Percentiles rank a stretch among this genome's conserved stretches.
Evolutionary conservation across 805 yeast genomes (phyloP).

Genomic region (Pichia insulana): DNA sequence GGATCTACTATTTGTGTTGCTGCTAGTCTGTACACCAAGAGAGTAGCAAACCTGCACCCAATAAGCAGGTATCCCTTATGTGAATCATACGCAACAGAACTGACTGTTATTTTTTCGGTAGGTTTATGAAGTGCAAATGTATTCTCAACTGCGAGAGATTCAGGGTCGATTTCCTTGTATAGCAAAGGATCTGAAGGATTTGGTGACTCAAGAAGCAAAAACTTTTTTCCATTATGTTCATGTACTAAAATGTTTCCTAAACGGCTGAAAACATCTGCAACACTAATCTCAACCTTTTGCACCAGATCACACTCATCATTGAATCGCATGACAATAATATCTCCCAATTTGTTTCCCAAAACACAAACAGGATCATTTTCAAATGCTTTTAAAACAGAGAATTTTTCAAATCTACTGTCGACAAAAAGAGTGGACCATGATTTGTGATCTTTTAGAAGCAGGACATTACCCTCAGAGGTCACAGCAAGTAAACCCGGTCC

Average conservation of each 20-base stretch:
- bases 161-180: conserved; percentile 29
- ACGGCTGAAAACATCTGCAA: conserved; percentile 30
- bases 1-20: conserved; percentile 19
- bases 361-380: conserved; percentile 15
- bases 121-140: conserved; percentile 18
- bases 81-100: conserved; percentile 42
- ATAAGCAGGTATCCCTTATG: conserved; percentile 38
- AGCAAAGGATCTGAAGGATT: conserved; percentile 49
- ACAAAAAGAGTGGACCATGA: conserved; percentile 24
- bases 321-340: conserved; percentile 35
- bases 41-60: conserved; percentile 65
- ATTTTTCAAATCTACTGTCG: conserved; percentile 22
- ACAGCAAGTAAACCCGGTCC: conserved; percentile 38
- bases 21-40: conserved; percentile 44
- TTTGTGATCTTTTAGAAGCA: conserved; percentile 23
- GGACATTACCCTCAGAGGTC: conserved; percentile 52
- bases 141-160: conserved; percentile 20
- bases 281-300: conserved; percentile 17
- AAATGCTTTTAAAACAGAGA: conserved; percentile 23
- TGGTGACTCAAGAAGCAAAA: conserved; percentile 55
- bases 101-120: conserved; percentile 40
- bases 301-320: conserved; percentile 27
- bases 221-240: conserved; percentile 22
- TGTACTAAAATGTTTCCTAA: conserved; percentile 41
- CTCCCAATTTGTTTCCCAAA: conserved; percentile 32